Evolutionary conservation across 352 stramenopile genomes (phyloP).

Genomic region (Phytophthora pluvialis): DNA sequence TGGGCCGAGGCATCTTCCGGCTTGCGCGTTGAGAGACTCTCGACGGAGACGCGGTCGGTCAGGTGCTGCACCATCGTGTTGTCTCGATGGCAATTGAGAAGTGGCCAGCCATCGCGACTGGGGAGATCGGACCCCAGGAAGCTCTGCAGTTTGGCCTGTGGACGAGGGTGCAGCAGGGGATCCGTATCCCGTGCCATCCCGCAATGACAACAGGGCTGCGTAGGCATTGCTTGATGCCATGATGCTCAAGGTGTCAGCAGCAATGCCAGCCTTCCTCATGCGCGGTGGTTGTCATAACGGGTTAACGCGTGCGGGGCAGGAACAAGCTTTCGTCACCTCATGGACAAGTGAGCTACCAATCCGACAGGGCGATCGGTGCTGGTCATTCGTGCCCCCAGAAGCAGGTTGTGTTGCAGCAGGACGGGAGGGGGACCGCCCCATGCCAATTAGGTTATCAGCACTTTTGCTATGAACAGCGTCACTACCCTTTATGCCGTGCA

Average conservation of each 20-base stretch:
- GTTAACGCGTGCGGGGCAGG: conserved; percentile 10
- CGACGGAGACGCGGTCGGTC: conserved; percentile 29
- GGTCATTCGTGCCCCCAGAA: background rate
- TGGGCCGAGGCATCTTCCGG: conserved; percentile 11
- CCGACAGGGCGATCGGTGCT: background rate
- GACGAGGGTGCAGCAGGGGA: background rate
- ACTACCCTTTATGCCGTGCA: no score
- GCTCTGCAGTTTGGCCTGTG: background rate
- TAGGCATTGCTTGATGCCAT: background rate
- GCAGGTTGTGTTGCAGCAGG: conserved; percentile 1
- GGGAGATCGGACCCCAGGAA: background rate
- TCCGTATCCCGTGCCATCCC: background rate
- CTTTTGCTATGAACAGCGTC: no score
- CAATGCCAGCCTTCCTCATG: background rate
- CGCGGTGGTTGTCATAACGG: background rate
- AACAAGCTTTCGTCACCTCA: conserved; percentile 2
- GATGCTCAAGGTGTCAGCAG: background rate
- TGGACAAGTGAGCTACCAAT: conserved; percentile 9
- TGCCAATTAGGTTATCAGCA: no score
- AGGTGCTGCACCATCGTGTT: conserved; percentile 16
- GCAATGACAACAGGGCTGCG: background rate
- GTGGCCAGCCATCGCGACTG: background rate
- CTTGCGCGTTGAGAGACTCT: conserved; percentile 21
- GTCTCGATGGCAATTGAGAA: conserved; percentile 2
- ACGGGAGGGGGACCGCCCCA: background rate